A percentile compares a stretch with the other conserved stretches of the same genome.
Conservation (phyloP, 768 basidiomycete genomes). For the Boletellus sp. region DNA sequence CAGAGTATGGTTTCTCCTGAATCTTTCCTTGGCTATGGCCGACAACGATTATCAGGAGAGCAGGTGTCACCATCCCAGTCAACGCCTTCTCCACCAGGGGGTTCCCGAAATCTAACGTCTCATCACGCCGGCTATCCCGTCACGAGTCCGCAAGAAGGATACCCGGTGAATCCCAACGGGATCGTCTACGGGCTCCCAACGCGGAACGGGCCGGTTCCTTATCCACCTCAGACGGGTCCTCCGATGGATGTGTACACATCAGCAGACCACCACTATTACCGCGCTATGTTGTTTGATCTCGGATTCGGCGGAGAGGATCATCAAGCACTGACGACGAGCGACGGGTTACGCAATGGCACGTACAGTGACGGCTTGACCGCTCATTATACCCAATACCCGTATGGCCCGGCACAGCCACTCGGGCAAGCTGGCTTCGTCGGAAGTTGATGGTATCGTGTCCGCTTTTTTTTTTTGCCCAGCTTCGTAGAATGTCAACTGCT, state of each 20-base stretch:
- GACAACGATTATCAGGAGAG: constrained; percentile 16
- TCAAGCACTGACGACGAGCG: constrained; percentile 16
- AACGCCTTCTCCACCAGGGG: constrained; percentile 22
- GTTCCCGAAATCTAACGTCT: constrained; percentile 7
- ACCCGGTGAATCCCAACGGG: constrained; percentile 10
- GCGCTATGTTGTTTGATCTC: constrained; percentile 70
- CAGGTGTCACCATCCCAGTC: constrained; percentile 21
- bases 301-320: constrained; percentile 53
- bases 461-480: not conserved
- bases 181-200: constrained; percentile 11
- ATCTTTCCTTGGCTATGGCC: constrained; percentile 3
- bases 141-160: constrained; percentile 18
- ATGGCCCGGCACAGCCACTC: constrained; percentile 24
- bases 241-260: constrained; percentile 27
- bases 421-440: constrained; percentile 24
- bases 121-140: constrained; percentile 17
- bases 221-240: constrained; percentile 34
- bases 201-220: constrained; percentile 15
- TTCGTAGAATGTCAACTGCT: constrained; percentile 5
- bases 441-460: constrained; percentile 6
- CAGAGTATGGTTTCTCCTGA: constrained; percentile 40
- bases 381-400: constrained; percentile 33
- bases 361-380: constrained; percentile 36
- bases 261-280: constrained; percentile 68
- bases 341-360: constrained; percentile 21